phyloP scores from a whole-genome alignment of 2,329 filamentous ascomycete genomes.

The Cytospora chrysosperma region DNA sequence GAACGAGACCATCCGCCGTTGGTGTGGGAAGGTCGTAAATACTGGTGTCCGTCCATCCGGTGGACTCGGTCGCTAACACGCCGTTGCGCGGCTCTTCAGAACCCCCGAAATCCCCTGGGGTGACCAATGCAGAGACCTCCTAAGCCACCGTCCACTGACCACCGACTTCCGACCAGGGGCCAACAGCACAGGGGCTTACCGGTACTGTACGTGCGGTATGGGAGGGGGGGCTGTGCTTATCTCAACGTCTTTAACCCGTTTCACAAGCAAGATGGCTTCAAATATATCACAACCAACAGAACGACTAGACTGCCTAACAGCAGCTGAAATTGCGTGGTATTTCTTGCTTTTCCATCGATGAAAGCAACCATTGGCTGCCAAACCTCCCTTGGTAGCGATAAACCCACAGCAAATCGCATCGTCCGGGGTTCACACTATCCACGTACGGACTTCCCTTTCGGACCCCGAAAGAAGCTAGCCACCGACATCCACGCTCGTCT shows the following conservation, averaged over 20 bases:
- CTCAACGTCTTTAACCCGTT: too few relatives aligned
- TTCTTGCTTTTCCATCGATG: not conserved
- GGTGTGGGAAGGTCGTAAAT: not conserved
- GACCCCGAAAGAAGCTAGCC: slow-evolving; percentile 17
- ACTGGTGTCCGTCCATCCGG: not conserved
- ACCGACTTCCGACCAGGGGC: not conserved
- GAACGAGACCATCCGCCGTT: not conserved
- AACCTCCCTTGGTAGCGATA: not conserved
- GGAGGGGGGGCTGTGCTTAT: not conserved
- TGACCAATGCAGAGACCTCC: not conserved
- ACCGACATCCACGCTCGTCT: not conserved
- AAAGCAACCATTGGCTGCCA: not conserved
- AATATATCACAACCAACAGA: too few relatives aligned
- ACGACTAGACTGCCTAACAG: too few relatives aligned
- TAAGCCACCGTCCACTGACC: not conserved
- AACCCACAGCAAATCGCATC: not conserved
- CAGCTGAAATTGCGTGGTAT: not conserved
- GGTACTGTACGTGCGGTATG: too few relatives aligned
- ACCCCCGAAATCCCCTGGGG: not conserved
- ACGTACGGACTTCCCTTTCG: slow-evolving; percentile 19
- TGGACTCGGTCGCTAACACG: not conserved
- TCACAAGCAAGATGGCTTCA: too few relatives aligned
- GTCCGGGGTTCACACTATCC: slow-evolving; percentile 2
- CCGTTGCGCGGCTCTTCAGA: not conserved
- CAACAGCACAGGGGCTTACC: not conserved